Evolutionary conservation across 2,329 filamentous ascomycete genomes (phyloP).

Genomic region (Sporothrix pseudoabietina): DNA sequence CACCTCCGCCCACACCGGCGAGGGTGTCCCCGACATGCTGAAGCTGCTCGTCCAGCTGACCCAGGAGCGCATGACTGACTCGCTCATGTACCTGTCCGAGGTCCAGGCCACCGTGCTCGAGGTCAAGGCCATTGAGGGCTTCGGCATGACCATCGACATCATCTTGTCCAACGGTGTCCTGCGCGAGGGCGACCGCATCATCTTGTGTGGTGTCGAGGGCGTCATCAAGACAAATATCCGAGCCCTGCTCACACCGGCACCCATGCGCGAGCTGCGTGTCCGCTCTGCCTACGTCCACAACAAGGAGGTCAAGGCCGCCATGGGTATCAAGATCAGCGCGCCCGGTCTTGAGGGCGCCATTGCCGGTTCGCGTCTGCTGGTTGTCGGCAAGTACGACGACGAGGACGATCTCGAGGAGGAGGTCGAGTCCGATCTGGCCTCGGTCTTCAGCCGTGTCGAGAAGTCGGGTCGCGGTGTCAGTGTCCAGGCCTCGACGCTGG

Average conservation of each 20-base stretch:
- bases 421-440: slow-evolving; percentile 91
- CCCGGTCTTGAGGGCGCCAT: slow-evolving; percentile 95
- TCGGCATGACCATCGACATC: slow-evolving; percentile 98
- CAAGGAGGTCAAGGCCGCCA: slow-evolving; percentile 96
- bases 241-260: slow-evolving; percentile 88
- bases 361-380: slow-evolving; percentile 89
- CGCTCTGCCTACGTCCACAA: slow-evolving; percentile 98
- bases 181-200: slow-evolving; percentile 89
- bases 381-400: slow-evolving; percentile 92
- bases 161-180: slow-evolving; percentile 95
- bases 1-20: slow-evolving; percentile 96
- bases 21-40: slow-evolving; percentile 98
- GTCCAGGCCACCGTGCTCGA: slow-evolving; percentile 97
- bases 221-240: slow-evolving; percentile 94
- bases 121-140: slow-evolving; percentile 98
- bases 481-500: slow-evolving; percentile 95
- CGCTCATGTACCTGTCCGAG: slow-evolving; percentile 97
- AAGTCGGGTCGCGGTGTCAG: slow-evolving; percentile 92
- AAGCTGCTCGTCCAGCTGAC: slow-evolving; percentile 91
- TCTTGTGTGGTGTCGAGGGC: slow-evolving; percentile 95
- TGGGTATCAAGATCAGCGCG: slow-evolving; percentile 98
- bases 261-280: slow-evolving; percentile 89
- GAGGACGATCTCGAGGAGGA: slow-evolving; percentile 97
- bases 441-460: slow-evolving; percentile 86
- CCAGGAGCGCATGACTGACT: slow-evolving; percentile 95